phyloP scores from a whole-genome alignment of 257 asterid species.

The Ophiorrhiza pumila region DNA sequence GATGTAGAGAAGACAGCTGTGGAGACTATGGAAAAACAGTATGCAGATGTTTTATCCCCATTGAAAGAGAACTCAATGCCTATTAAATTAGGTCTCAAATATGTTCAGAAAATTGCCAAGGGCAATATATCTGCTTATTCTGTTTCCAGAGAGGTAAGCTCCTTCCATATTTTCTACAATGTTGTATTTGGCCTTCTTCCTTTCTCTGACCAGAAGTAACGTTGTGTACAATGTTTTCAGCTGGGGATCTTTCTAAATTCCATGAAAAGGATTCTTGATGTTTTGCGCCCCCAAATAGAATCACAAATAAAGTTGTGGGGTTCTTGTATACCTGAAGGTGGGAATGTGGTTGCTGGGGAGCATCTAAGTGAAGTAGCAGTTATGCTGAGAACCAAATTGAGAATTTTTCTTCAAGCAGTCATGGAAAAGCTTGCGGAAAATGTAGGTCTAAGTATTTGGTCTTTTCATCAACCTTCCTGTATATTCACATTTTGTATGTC shows the following conservation, averaged over 20 bases:
- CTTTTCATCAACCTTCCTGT: background rate
- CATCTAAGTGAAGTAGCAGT: slow-evolving; percentile 80
- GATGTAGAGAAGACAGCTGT: slow-evolving; percentile 86
- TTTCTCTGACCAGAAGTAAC: background rate
- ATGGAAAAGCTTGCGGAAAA: slow-evolving; percentile 81
- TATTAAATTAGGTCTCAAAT: slow-evolving; percentile 76
- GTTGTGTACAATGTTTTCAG: slow-evolving; percentile 34
- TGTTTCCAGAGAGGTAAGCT: slow-evolving; percentile 53
- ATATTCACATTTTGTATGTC: background rate
- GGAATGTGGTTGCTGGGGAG: slow-evolving; percentile 63
- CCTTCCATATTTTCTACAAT: background rate
- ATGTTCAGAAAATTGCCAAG: slow-evolving; percentile 76
- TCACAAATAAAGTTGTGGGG: slow-evolving; percentile 71
- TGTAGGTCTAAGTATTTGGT: slow-evolving; percentile 38
- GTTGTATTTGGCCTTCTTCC: background rate
- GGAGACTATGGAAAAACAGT: slow-evolving; percentile 83
- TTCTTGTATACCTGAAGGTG: slow-evolving; percentile 72
- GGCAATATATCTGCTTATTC: slow-evolving; percentile 50
- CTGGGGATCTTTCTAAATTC: slow-evolving; percentile 84
- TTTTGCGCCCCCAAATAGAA: slow-evolving; percentile 68
- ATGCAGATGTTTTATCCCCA: slow-evolving; percentile 73
- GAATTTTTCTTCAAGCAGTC: slow-evolving; percentile 75
- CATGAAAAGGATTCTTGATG: slow-evolving; percentile 79
- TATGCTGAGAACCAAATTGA: slow-evolving; percentile 77
- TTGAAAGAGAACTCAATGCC: slow-evolving; percentile 77